Evolutionary conservation across 2,329 filamentous ascomycete genomes (phyloP), one percentile per base, ranked within the genome.

Genomic region (Fusarium succisae): DNA sequence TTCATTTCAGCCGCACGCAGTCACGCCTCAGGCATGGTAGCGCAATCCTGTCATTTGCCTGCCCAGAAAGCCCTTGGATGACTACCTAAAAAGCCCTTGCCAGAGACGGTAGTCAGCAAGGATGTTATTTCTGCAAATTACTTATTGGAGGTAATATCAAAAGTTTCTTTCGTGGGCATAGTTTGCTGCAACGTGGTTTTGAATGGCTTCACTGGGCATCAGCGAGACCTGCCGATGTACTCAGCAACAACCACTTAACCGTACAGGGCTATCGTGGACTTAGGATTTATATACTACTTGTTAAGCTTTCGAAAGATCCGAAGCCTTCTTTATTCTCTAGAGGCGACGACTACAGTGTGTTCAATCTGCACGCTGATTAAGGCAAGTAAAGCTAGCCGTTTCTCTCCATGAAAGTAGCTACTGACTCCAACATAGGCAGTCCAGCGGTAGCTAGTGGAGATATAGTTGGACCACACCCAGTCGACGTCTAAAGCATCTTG

Each of bases 231-330:
- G 6, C 0, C 13, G 22, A 4, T 15, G 0, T n/a, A 15, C 6
- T 1, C 1, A 43, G 8, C 39, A 14, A 10, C 22, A 41, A 12
- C 39, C 7, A 2, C 8, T 8, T 9, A 14, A 4, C 12, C 32
- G 32, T 15, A 14, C 38, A 22, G 20, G 8, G 20, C 0, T 8
- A 14, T 7, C 8, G 20, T 5, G 39, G 39, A 43, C 39, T 43
- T 10, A 14, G 39, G 0, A 15, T 43, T n/a, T n/a, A 8, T 0
- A n/a, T n/a, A 7, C 6, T n/a, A 7, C 22, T 11, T 15, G 14
- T 43, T 15, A 43, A 43, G 0, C 39, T 43, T 43, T 43, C 9
- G 8, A n/a, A 43, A 17, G 39, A 43, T 10, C 39, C 39, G 8
- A 43, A 43, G 9, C 22, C 39, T 2, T 43, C 14, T 0, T n/a